phyloP scores from a whole-genome alignment of 805 yeast species.

The Sugiyamaella mastotermitis region DNA sequence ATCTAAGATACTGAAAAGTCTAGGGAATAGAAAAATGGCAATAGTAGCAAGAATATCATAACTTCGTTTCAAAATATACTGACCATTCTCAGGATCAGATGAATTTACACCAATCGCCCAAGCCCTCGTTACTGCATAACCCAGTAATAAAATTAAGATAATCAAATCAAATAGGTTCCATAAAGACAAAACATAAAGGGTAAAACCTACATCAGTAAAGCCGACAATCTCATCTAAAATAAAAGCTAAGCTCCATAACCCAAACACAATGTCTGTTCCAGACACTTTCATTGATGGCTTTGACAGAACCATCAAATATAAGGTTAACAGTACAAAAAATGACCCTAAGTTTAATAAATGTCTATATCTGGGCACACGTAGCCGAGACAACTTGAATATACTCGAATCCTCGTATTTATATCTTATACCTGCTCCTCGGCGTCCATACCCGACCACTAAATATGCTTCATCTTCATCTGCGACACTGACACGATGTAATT shows the following conservation, averaged over 20 bases:
- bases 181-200: constrained; percentile 42
- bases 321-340: constrained; percentile 26
- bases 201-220: constrained; percentile 39
- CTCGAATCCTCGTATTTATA: constrained; percentile 32
- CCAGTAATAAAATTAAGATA: constrained; percentile 36
- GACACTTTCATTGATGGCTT: constrained; percentile 16
- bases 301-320: constrained; percentile 27
- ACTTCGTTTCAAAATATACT: constrained; percentile 11
- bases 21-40: constrained; percentile 45
- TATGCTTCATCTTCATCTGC: constrained; percentile 25
- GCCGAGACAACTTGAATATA: constrained; percentile 32
- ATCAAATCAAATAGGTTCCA: constrained; percentile 48
- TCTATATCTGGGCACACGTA: constrained; percentile 35
- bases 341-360: constrained; percentile 28
- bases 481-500: constrained; percentile 27
- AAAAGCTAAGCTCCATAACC: constrained; percentile 42
- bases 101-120: constrained; percentile 11
- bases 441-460: constrained; percentile 23
- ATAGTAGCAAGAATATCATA: constrained; percentile 34
- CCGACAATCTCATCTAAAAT: constrained; percentile 43
- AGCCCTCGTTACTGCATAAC: constrained; percentile 23
- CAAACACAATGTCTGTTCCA: constrained; percentile 35
- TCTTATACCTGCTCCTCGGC: constrained; percentile 31
- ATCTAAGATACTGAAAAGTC: constrained; percentile 45
- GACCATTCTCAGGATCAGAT: constrained; percentile 2